Evolutionary conservation across 257 asterid genomes (phyloP).

Genomic region (Solanum corneliomulleri): DNA sequence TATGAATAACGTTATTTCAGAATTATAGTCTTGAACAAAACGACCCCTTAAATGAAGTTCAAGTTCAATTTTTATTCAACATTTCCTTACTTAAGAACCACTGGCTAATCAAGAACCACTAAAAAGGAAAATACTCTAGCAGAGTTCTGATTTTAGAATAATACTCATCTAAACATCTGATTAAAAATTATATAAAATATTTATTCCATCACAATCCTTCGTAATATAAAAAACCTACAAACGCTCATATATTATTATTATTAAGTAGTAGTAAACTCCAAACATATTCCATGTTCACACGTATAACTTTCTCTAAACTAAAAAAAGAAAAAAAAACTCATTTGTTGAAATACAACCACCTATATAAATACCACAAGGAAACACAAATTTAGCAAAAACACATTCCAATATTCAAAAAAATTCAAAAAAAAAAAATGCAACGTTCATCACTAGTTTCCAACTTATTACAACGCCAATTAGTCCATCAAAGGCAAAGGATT

Average conservation of each 20-base stretch:
- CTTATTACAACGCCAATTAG: conserved; percentile 7
- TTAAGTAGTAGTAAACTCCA: background rate
- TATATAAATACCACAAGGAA: background rate
- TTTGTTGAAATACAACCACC: background rate
- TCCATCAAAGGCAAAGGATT: background rate
- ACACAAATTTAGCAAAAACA: background rate
- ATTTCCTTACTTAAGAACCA: background rate
- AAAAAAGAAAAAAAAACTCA: background rate
- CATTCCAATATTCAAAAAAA: background rate
- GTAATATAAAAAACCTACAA: background rate
- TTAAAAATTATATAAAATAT: background rate
- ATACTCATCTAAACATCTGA: background rate
- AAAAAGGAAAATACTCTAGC: background rate
- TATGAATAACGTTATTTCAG: rapidly evolving
- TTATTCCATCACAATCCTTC: background rate
- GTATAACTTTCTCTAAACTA: background rate
- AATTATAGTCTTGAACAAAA: background rate
- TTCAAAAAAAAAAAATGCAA: conserved; percentile 12
- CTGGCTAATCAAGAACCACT: background rate
- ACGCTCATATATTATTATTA: background rate
- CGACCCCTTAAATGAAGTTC: background rate
- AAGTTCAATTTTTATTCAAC: conserved; percentile 13
- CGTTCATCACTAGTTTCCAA: conserved; percentile 22
- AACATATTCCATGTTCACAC: background rate
- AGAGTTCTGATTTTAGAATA: background rate